Evolutionary conservation across 2,329 filamentous ascomycete species (phyloP), one percentile per base, ranked within the genome.

Genomic region (Talaromyces sp.): DNA sequence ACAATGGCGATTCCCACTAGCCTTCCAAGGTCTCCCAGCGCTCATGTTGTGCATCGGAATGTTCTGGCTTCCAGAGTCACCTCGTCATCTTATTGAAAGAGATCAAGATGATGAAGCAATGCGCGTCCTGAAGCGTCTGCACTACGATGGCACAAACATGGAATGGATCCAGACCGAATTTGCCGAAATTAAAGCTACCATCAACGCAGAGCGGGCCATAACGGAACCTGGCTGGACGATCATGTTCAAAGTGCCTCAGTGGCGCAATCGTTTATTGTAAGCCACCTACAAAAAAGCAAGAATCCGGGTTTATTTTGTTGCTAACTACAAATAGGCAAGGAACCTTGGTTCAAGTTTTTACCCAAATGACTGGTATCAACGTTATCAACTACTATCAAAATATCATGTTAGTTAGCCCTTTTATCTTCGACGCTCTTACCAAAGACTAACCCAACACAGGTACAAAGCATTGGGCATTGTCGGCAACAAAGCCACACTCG

Each of bases 261-360:
- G 85, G 79, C 81, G 87, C 67, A 86, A 80, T 54, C 79, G 87
- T 17, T 80, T 88, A 56, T 71, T 87, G 64, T 71, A 65, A 50
- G 69, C 66, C 38, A 19, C 24, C 46, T 24, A 21, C 46, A 50
- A 50, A n/a, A n/a, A n/a, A n/a, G n/a, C 26, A 5, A 21, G 21
- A 27, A 21, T 26, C 10, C 14, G 14, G 11, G 24, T 12, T 50
- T 27, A 50, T 50, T 11, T 56, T 52, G 56, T 17, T 52, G 8
- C 35, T 50, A 29, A 19, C 9, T 38, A 12, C 19, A 17, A n/a
- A 31, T 31, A 68, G 69, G 3, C 83, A 87, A 62, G 87, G 83
- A 24, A 82, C 82, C 48, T 72, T 84, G 32, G 81, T 87, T 43
- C 86, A 90, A 69, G 80, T 86, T 62, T 86, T 89, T 66, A 85